Percentiles rank a stretch among this genome's conserved stretches.
phyloP scores from a whole-genome alignment of 345 rosid genomes.

The Mercurialis annua region DNA sequence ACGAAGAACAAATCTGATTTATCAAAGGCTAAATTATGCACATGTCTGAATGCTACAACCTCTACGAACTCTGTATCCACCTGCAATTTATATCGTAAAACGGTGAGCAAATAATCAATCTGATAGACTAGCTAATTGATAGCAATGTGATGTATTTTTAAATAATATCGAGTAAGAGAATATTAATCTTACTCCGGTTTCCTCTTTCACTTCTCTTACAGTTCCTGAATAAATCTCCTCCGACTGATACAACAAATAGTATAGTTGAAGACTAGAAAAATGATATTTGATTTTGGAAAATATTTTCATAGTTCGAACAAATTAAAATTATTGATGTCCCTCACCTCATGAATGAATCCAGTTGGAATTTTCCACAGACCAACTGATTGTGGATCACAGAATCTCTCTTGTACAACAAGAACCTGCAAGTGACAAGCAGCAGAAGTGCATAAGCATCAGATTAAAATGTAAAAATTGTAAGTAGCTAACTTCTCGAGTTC shows the following conservation, averaged over 20 bases:
- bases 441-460: background rate
- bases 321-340: too few relatives aligned
- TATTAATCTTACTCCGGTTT: constrained; percentile 92
- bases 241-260: constrained; percentile 37
- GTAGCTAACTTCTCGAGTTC: too few relatives aligned
- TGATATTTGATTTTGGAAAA: too few relatives aligned
- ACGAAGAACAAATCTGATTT: constrained; percentile 93
- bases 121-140: background rate
- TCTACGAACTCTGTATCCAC: constrained; percentile 77
- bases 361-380: constrained; percentile 95
- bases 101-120: constrained; percentile 7
- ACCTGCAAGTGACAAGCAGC: constrained; percentile 43
- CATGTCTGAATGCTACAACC: constrained; percentile 95
- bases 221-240: constrained; percentile 90
- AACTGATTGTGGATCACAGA: constrained; percentile 54
- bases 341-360: constrained; percentile 84
- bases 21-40: constrained; percentile 74
- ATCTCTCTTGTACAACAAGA: constrained; percentile 94
- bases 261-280: background rate
- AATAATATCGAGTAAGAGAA: constrained; percentile 8
- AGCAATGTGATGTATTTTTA: background rate
- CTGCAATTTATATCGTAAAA: constrained; percentile 47
- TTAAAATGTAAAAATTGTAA: too few relatives aligned
- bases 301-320: too few relatives aligned
- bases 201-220: constrained; percentile 93